Percentiles rank a stretch among this genome's conserved stretches.
These are phyloP conservation scores for Keqinozyma sinolaborantium DNA, from an alignment of 1,139 yeast genomes.

Conservation along the genomic window DNA sequence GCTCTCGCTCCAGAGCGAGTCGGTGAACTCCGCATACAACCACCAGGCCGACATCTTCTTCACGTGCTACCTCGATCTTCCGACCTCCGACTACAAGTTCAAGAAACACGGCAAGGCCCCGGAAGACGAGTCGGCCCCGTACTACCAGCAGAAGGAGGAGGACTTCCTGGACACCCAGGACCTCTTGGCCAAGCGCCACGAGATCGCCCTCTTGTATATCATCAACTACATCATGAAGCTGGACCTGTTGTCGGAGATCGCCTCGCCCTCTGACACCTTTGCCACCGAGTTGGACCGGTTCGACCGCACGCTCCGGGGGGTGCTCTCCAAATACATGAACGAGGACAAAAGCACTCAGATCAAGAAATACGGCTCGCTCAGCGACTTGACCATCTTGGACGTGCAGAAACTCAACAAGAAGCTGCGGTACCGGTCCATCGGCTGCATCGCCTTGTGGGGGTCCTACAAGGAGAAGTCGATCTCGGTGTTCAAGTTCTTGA, in stretches of 20 bases:
- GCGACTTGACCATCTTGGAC: not conserved
- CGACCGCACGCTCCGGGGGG: not conserved
- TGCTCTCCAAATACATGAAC: not conserved
- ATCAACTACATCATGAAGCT: constrained; percentile 23
- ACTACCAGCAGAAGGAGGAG: not conserved
- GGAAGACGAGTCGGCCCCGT: not conserved
- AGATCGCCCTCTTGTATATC: constrained; percentile 28
- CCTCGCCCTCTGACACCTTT: constrained; percentile 15
- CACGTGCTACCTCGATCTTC: constrained; percentile 12
- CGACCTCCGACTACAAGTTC: constrained; percentile 5
- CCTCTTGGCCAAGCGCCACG: constrained; percentile 24
- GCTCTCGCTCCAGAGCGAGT: constrained; percentile 12
- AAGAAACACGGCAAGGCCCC: not conserved
- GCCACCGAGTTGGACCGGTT: constrained; percentile 14
- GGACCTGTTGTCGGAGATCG: constrained; percentile 17
- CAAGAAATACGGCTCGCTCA: not conserved
- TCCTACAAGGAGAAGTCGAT: constrained; percentile 31
- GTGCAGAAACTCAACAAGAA: not conserved
- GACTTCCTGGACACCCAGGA: too few species aligned
- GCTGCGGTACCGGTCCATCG: constrained; percentile 17
- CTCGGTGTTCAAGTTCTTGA: constrained; percentile 5
- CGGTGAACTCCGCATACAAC: constrained; percentile 8
- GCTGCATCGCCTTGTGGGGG: constrained; percentile 26
- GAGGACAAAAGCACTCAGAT: not conserved
- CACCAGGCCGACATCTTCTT: constrained; percentile 24